phyloP scores from a whole-genome alignment of 192 early-diverging fungal genomes.

The Coemansia interrupta region DNA sequence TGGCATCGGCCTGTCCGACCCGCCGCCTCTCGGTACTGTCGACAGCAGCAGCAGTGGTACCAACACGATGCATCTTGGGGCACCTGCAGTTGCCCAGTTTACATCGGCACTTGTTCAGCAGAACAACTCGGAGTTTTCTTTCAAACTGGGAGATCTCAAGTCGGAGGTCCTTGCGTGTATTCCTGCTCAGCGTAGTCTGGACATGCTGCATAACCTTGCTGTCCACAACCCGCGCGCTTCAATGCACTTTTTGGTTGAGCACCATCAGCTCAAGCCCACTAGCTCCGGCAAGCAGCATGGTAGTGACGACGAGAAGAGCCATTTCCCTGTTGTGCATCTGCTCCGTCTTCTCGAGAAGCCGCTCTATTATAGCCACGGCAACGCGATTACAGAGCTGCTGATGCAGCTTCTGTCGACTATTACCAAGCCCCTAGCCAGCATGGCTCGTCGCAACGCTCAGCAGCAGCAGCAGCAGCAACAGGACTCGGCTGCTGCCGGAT shows the following conservation, averaged over 20 bases:
- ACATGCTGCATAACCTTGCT: slow-evolving; percentile 77
- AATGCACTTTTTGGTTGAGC: slow-evolving; percentile 63
- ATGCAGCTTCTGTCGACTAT: slow-evolving; percentile 82
- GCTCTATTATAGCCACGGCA: slow-evolving; percentile 73
- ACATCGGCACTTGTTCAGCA: slow-evolving; percentile 39
- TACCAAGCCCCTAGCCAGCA: slow-evolving; percentile 67
- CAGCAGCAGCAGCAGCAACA: slow-evolving; percentile 29
- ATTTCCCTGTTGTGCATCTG: slow-evolving; percentile 63
- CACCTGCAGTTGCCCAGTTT: slow-evolving; percentile 34
- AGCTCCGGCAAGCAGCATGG: slow-evolving; percentile 27
- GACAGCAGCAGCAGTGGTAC: slow-evolving; percentile 13
- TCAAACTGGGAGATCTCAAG: slow-evolving; percentile 44
- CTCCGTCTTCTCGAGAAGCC: slow-evolving; percentile 81
- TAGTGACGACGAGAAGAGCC: slow-evolving; percentile 61
- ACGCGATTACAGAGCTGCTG: slow-evolving; percentile 76
- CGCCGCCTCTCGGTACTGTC: slow-evolving; percentile 19
- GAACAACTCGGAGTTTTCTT: slow-evolving; percentile 34
- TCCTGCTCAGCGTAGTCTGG: slow-evolving; percentile 85
- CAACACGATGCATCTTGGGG: slow-evolving; percentile 18
- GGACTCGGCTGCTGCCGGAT: not conserved
- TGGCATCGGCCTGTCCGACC: not conserved
- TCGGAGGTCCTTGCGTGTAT: slow-evolving; percentile 76
- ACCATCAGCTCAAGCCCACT: slow-evolving; percentile 18
- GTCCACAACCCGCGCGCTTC: slow-evolving; percentile 69
- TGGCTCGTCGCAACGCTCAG: slow-evolving; percentile 55